Base-by-base conservation (phyloP, 2,329 filamentous ascomycete genomes). In the Knufia fluminis region DNA sequence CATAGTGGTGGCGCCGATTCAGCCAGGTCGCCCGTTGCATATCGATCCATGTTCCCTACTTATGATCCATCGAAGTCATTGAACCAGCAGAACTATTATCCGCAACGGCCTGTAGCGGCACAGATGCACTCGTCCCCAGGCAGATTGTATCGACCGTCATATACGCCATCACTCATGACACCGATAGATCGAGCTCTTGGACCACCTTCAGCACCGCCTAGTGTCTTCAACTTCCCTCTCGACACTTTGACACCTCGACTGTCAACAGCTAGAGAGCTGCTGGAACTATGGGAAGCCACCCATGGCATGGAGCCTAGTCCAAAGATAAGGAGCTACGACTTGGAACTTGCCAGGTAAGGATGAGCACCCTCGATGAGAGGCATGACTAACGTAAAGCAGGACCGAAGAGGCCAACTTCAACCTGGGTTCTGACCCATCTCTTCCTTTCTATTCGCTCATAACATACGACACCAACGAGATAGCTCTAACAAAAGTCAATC, bases 371-470 rank as follows among this genome's bases (percentile, higher is more conserved):
- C 6, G 45, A 17, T 46, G 16, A 14, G 14, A 24, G 19, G 26
- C 39, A 40, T 41, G 44, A 48, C 56, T 64, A 24, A 63, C 52
- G 40, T 23, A 36, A 31, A 7, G 16, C 47, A 71, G 69, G 46
- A 65, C 61, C 4, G 64, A 68, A 23, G 59, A 65, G 17, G 66
- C 67, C 19, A 71, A 62, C 12, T 72, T 72, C 52, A 61, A 62
- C 4, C 69, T 74, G 49, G 69, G 70, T 6, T 64, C 66, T 17
- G 60, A 59, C 32, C 60, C 65, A 2, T 60, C 64, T 24, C 51
- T 64, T n/a, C 65, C 68, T 14, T 70, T 73, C 52, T 74, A 73
- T 52, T 70, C 65, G 0, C 58, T 73, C 43, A 62, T 68, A 40
- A 70, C 68, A 1, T 68, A 65, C 50, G 64, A 62, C 22, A 67